Base-by-base conservation (phyloP, 371 early-diverging fungal genomes). In the Hamiltosporidium tvaerminnensis region DNA sequence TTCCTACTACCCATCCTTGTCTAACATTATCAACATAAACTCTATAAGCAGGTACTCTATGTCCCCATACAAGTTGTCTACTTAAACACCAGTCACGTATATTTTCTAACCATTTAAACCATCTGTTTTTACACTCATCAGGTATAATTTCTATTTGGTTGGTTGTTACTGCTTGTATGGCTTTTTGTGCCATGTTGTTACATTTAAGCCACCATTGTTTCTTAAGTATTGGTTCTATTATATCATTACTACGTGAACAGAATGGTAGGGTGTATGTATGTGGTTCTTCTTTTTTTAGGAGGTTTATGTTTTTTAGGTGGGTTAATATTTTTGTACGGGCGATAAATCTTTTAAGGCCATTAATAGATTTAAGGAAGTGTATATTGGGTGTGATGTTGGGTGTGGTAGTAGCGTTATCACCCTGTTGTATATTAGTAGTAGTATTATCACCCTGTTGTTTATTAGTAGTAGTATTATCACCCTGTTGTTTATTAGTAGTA, bases 21-120 rank as follows among this genome's bases (percentile, higher is more conserved):
- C 81, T 81, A 67, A 83, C 81, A 10, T 85, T 86, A 49, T 84
- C 83, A 48, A 87, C 79, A n/a, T 78, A 77, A 67, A 92, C 85
- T 69, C 86, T 86, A 82, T 94, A 98, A 1, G 94, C 95, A 48
- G 98, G 98, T 16, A 94, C 82, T 74, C 90, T 85, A 76, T 96
- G 96, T 47, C 98, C 98, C 96, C 96, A 98, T 96, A 96, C 96
- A 55, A 98, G 81, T 82, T 98, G 98, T 70, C 98, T 87, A 4
- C 91, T 91, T 1, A 81, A 59, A 66, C 81, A 98, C 98, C 98
- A 97, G 76, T 92, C 92, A 69, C 89, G 87, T 67, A 90, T 89
- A 79, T 89, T 88, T 50, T 83, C 86, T 66, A 98, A 82, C 99
- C 96, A 96, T 61, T 84, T 81, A 84, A 87, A 88, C 90, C 90